Percentiles rank a stretch among this genome's conserved stretches.
Evolutionary conservation across 441 rosid genomes (phyloP).

Genomic region (Euphorbia schlechtendalii): DNA sequence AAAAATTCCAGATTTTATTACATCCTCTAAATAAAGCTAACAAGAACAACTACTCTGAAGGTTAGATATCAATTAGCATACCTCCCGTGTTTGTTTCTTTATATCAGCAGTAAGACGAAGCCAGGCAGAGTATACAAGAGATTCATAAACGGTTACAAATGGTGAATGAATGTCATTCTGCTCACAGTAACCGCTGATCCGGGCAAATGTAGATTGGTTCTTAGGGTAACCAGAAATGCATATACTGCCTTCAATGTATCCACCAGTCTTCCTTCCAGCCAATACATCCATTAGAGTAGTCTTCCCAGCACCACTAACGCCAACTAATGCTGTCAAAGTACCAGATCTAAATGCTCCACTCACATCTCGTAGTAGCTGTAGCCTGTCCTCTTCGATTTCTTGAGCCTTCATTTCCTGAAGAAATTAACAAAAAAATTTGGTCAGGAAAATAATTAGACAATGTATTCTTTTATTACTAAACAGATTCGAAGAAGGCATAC

Average conservation of each 20-base stretch:
- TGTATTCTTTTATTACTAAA: too few relatives aligned
- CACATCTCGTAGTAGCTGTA: slow-evolving; percentile 17
- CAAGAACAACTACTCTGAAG: too few relatives aligned
- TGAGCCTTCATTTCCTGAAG: too few relatives aligned
- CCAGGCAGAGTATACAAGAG: slow-evolving; percentile 67
- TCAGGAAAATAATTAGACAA: too few relatives aligned
- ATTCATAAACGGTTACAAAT: slow-evolving; percentile 56
- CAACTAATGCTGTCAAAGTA: slow-evolving; percentile 64
- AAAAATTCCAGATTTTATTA: too few relatives aligned
- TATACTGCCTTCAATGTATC: slow-evolving; percentile 61
- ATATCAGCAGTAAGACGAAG: slow-evolving; percentile 59
- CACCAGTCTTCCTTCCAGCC: too few relatives aligned
- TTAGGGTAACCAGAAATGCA: slow-evolving; percentile 69
- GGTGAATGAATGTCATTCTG: slow-evolving; percentile 81
- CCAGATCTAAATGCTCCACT: slow-evolving; percentile 72
- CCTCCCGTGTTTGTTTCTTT: slow-evolving; percentile 43
- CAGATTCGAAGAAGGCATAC: too few relatives aligned
- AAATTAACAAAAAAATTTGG: slow-evolving; percentile 17
- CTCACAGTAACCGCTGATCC: too few relatives aligned
- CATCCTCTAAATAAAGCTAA: too few relatives aligned
- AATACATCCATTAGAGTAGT: too few relatives aligned
- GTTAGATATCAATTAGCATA: too few relatives aligned
- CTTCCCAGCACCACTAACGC: slow-evolving; percentile 87
- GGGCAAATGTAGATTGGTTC: slow-evolving; percentile 63
- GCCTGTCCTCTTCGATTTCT: slow-evolving; percentile 37